Base-by-base conservation (phyloP, 1,284 basidiomycete species). In the Boletellus sp. region DNA sequence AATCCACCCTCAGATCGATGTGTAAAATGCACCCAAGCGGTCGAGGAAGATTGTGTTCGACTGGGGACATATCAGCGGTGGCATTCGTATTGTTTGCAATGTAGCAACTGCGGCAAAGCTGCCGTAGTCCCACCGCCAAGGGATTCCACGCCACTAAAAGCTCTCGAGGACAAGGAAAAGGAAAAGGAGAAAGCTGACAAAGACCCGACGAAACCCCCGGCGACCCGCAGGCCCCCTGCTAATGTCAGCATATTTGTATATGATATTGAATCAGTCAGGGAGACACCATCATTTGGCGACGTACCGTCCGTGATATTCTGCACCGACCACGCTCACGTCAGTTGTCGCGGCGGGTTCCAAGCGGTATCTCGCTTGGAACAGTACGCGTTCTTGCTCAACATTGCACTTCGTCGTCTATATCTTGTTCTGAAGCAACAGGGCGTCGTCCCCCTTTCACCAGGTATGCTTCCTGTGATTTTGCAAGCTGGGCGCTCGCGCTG, bases 31-130 rank as follows among this genome's bases (percentile, higher is more conserved):
- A 79, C 80, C 33, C 74, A 84, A 52, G 95, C 94, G 0, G 91
- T 99, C 19, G 96, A 99, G 67, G 96, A 99, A 65, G 95, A 99
- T 60, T 99, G 96, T 61, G 85, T 92, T 33, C 79, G 95, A 46
- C 73, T 95, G 23, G 94, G 94, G 29, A 94, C 93, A 25, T 94
- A 94, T 69, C 84, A 93, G 61, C 80, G 96, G 41, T 99, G 96
- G 96, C 96, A 99, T 69, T 89, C 91, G 3, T 78, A 87, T 23
- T 99, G 95, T 66, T 73, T 99, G 36, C 82, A 86, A 53, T 99
- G 95, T 59, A 69, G 69, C 11, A 73, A 71, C 16, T 98, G 96
- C 60, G 87, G 89, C 13, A 89, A 85, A 63, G 74, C 76, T 26
- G 90, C 93, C 30, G 80, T 84, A 13, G 77, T 80, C 13, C 74